Percentiles rank a stretch among this genome's conserved stretches.
These are phyloP conservation scores for Penicillium palitans DNA, from an alignment of 2,329 filamentous ascomycete genomes.

Conservation along the genomic window DNA sequence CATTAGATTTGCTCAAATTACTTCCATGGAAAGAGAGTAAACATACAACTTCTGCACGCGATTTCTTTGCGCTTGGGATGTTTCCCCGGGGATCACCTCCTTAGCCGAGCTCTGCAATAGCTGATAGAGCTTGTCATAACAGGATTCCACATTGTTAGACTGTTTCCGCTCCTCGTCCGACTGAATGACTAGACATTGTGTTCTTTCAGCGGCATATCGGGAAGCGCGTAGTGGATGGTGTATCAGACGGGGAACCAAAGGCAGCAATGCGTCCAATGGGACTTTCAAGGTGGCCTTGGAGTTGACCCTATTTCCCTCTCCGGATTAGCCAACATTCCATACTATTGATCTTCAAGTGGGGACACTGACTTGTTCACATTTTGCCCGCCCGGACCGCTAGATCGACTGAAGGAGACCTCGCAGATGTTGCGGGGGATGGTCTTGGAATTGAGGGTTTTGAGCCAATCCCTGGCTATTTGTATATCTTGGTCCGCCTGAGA, in stretches of 20 bases:
- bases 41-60: slow-evolving; percentile 57
- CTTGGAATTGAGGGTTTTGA: slow-evolving; percentile 53
- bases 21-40: background rate
- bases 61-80: slow-evolving; percentile 56
- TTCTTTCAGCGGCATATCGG: slow-evolving; percentile 57
- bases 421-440: slow-evolving; percentile 58
- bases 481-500: slow-evolving; percentile 26
- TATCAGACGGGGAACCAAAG: slow-evolving; percentile 55
- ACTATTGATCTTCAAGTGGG: slow-evolving; percentile 15
- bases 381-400: slow-evolving; percentile 65
- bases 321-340: slow-evolving; percentile 5
- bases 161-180: slow-evolving; percentile 65
- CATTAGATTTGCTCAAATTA: slow-evolving; percentile 12
- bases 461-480: slow-evolving; percentile 56
- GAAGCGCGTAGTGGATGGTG: slow-evolving; percentile 54
- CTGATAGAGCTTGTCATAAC: slow-evolving; percentile 59
- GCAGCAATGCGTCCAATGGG: slow-evolving; percentile 53
- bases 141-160: slow-evolving; percentile 58
- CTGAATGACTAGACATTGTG: slow-evolving; percentile 60
- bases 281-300: slow-evolving; percentile 66
- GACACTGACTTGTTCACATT: slow-evolving; percentile 66
- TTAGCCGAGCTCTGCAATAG: slow-evolving; percentile 55
- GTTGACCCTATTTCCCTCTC: slow-evolving; percentile 54
- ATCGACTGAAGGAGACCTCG: slow-evolving; percentile 62
- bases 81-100: slow-evolving; percentile 59